Conservation (phyloP, 805 yeast genomes). For the Candida palmyrensis region DNA sequence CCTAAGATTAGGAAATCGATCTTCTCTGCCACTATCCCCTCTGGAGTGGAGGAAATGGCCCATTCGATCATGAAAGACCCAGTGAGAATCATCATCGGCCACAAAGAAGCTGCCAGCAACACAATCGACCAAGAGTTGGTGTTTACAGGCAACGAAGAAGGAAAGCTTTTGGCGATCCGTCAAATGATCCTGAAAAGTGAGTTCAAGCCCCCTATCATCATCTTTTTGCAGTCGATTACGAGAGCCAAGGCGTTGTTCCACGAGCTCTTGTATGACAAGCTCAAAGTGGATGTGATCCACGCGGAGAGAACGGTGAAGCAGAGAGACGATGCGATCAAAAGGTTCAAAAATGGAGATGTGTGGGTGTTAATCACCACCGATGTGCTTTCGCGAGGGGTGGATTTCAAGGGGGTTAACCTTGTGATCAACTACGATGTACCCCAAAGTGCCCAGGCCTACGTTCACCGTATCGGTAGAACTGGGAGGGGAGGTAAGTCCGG, state of each 20-base stretch:
- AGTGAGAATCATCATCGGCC: slow-evolving; percentile 83
- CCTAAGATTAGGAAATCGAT: slow-evolving; percentile 62
- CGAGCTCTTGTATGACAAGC: slow-evolving; percentile 83
- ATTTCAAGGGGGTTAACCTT: slow-evolving; percentile 90
- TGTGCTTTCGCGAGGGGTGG: slow-evolving; percentile 94
- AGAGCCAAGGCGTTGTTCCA: slow-evolving; percentile 95
- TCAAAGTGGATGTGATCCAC: slow-evolving; percentile 93
- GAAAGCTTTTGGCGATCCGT: slow-evolving; percentile 87
- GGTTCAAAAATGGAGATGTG: slow-evolving; percentile 82
- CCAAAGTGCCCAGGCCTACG: slow-evolving; percentile 86
- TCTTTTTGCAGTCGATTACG: slow-evolving; percentile 84
- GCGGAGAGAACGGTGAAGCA: slow-evolving; percentile 89
- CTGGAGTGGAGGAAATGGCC: slow-evolving; percentile 87
- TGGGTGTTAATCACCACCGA: slow-evolving; percentile 98
- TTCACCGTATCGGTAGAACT: slow-evolving; percentile 97
- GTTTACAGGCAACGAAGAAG: slow-evolving; percentile 91
- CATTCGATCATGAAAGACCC: slow-evolving; percentile 80
- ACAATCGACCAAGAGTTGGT: slow-evolving; percentile 78
- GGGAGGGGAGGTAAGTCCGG: slow-evolving; percentile 93
- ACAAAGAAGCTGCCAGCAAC: slow-evolving; percentile 85
- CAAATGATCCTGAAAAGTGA: slow-evolving; percentile 82
- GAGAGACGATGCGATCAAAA: slow-evolving; percentile 76
- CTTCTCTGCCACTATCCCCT: slow-evolving; percentile 94
- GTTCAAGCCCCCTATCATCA: slow-evolving; percentile 87
- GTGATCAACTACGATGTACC: slow-evolving; percentile 98